Evolutionary conservation across 805 yeast species (phyloP).

Genomic region (Hanseniaspora mollemarum): DNA sequence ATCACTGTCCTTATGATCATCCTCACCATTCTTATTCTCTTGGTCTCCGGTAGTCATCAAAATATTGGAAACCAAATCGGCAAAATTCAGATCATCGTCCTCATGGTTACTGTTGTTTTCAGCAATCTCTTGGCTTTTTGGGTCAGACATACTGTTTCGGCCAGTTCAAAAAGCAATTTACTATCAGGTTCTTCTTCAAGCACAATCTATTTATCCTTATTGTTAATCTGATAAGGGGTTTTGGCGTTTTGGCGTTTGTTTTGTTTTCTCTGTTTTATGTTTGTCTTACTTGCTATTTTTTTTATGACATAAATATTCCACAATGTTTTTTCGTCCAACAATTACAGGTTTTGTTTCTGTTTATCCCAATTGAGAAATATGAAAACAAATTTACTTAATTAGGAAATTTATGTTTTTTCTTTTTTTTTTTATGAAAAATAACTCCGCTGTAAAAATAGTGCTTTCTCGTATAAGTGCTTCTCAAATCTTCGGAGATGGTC

Average conservation of each 20-base stretch:
- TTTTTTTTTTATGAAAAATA: no score
- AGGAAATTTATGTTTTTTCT: background rate
- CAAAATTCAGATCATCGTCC: slow-evolving; percentile 24
- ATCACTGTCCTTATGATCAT: background rate
- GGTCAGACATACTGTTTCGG: slow-evolving; percentile 17
- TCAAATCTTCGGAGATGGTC: no score
- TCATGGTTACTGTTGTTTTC: background rate
- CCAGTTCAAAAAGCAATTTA: no score
- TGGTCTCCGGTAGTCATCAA: slow-evolving; percentile 10
- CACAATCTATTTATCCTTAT: no score
- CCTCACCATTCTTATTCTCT: background rate
- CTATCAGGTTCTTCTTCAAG: no score
- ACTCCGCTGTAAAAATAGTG: no score
- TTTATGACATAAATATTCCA: background rate
- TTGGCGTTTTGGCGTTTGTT: background rate
- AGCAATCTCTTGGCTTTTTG: slow-evolving; percentile 2
- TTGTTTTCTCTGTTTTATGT: background rate
- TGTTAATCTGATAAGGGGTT: background rate
- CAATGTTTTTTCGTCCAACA: background rate
- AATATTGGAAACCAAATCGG: slow-evolving; percentile 25
- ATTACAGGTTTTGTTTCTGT: background rate
- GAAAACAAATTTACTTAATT: background rate
- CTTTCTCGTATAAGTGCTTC: no score
- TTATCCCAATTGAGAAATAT: background rate
- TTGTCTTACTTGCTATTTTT: background rate